Evolutionary conservation across 306 rosid species (phyloP).

Genomic region (Lathyrus aphaca): DNA sequence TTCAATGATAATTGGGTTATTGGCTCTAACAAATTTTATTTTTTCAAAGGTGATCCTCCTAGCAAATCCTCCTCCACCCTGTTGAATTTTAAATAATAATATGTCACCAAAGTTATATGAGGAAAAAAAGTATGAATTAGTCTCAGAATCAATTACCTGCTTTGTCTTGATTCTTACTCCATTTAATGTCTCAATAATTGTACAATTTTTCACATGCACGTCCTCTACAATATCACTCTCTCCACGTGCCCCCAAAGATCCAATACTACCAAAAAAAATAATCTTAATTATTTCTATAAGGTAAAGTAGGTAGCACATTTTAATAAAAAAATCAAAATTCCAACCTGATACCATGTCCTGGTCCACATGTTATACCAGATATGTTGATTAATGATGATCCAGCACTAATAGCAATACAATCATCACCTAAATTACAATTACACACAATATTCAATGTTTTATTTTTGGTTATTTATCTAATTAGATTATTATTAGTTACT

Average conservation of each 20-base stretch:
- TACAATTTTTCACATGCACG: constrained; percentile 55
- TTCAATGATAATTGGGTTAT: constrained; percentile 58
- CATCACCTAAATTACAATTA: constrained; percentile 47
- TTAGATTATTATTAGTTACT: not conserved
- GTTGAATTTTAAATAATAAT: not conserved
- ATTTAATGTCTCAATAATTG: constrained; percentile 48
- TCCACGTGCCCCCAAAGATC: constrained; percentile 65
- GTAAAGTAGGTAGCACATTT: not conserved
- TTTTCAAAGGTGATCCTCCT: constrained; percentile 50
- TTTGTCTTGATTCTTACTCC: constrained; percentile 76
- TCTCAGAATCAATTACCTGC: constrained; percentile 49
- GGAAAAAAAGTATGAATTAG: too few species aligned
- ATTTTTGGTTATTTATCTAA: not conserved
- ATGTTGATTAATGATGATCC: constrained; percentile 49
- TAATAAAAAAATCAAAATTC: constrained; percentile 1
- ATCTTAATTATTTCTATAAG: not conserved
- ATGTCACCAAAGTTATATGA: too few species aligned
- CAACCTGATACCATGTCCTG: constrained; percentile 70
- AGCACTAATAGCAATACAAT: constrained; percentile 56
- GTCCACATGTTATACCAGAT: constrained; percentile 51
- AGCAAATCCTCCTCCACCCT: constrained; percentile 64
- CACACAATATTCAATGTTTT: not conserved
- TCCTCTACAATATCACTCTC: constrained; percentile 50
- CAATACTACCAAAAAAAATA: constrained; percentile 48
- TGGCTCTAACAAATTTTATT: constrained; percentile 44